Conservation (phyloP, 257 asterid genomes). For the Scutellaria minor region DNA sequence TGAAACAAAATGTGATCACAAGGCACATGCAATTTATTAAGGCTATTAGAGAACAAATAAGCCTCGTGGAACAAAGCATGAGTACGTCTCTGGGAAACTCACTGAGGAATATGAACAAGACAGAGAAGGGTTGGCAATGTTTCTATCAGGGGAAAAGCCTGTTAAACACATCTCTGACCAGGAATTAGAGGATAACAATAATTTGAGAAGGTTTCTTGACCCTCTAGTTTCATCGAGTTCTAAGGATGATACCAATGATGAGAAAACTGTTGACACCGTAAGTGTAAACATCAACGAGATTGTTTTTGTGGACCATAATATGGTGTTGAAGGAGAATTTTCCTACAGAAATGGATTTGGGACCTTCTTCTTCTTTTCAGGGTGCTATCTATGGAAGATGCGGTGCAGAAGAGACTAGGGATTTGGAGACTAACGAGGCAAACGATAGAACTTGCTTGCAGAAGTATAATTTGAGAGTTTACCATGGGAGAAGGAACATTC, state of each 20-base stretch:
- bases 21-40: slow-evolving; percentile 43
- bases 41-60: slow-evolving; percentile 50
- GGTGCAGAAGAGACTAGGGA: slow-evolving; percentile 41
- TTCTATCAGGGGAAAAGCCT: slow-evolving; percentile 45
- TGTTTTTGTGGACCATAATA: slow-evolving; percentile 24
- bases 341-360: slow-evolving; percentile 29
- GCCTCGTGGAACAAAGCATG: slow-evolving; percentile 41
- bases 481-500: slow-evolving; percentile 30
- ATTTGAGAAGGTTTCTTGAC: slow-evolving; percentile 42
- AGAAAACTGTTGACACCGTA: slow-evolving; percentile 31
- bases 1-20: slow-evolving; percentile 39
- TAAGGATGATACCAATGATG: slow-evolving; percentile 33
- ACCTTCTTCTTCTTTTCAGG: slow-evolving; percentile 37
- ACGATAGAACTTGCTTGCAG: slow-evolving; percentile 25
- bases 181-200: slow-evolving; percentile 34
- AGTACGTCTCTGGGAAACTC: slow-evolving; percentile 29
- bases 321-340: slow-evolving; percentile 28
- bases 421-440: slow-evolving; percentile 47
- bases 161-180: slow-evolving; percentile 28
- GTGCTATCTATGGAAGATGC: slow-evolving; percentile 24
- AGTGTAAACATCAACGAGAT: slow-evolving; percentile 27
- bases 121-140: slow-evolving; percentile 45
- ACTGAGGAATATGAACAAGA: slow-evolving; percentile 42
- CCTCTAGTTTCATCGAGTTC: slow-evolving; percentile 46
- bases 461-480: slow-evolving; percentile 35